Evolutionary conservation across 305 asterid genomes (phyloP), one percentile per base, ranked within the genome.

Genomic region (Coffea humblotiana): DNA sequence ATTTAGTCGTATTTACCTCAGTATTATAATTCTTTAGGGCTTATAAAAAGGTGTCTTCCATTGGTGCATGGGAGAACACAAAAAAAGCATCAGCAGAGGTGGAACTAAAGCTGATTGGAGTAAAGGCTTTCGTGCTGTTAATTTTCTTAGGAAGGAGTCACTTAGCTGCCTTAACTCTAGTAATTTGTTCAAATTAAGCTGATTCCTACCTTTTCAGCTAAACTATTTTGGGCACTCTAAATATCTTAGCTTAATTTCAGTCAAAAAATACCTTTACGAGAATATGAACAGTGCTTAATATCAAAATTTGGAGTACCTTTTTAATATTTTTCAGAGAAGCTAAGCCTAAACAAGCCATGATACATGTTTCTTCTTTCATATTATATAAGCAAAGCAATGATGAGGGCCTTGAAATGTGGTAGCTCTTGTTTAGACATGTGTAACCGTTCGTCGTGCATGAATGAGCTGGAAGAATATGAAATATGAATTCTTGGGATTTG

Each of bases 31-130:
- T 1, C 27, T 80, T 73, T 91, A 91, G 96, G 87, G 91, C 94
- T 16, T 73, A 80, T 56, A 90, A 85, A 74, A 87, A 89, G 78
- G 69, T 87, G 70, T 86, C 87, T 51, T 83, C 84, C 5, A 51
- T 90, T 77, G 94, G 82, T 82, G 82, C 91, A 54, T 87, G 94
- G 96, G 94, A 90, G 88, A 88, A 83, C 71, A 63, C 85, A 19
- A 88, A 84, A 83, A 89, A 78, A 74, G 90, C 91, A 68, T 63
- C 80, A 13, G 4, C 89, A 18, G 97, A 90, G 71, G 89, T 88
- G 60, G 78, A 88, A 45, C 49, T 91, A 16, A 88, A 80, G 87
- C 84, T 78, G 68, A 85, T 89, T 79, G 90, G 89, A 93, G 94
- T 90, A 77, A 83, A 6, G 25, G 19, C 25, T 27, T 37, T 64